phyloP scores from a whole-genome alignment of 306 rosid genomes.

The Sechiopsis laciniata region DNA sequence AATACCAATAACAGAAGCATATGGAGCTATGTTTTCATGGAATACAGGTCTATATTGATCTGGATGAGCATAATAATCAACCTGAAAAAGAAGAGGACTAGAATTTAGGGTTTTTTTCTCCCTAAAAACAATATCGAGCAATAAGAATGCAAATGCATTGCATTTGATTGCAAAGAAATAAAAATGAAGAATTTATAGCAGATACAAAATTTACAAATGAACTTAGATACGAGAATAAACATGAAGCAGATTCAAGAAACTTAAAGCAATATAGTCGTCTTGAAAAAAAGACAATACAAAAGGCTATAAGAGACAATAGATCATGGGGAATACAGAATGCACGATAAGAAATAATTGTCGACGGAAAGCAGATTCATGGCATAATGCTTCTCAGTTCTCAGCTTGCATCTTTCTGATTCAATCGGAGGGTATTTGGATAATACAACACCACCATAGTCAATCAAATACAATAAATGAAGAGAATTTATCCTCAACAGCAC shows the following conservation, averaged over 20 bases:
- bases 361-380: background rate
- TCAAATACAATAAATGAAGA: too few species aligned
- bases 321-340: background rate
- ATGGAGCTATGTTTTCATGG: constrained; percentile 74
- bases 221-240: background rate
- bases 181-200: background rate
- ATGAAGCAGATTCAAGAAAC: background rate
- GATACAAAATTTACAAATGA: background rate
- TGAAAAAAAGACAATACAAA: background rate
- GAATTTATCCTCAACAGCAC: too few species aligned
- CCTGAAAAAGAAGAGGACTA: constrained; percentile 39
- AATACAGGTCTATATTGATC: constrained; percentile 80
- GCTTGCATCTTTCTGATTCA: constrained; percentile 2
- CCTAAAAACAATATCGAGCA: background rate
- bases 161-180: background rate
- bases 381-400: background rate
- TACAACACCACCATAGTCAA: background rate
- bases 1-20: constrained; percentile 78
- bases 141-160: background rate
- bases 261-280: constrained; percentile 4
- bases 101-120: constrained; percentile 1
- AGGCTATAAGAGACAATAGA: background rate
- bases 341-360: background rate
- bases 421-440: constrained; percentile 4
- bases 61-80: constrained; percentile 85